Base-by-base conservation (phyloP, 1,139 yeast species). In the Candida glucosophila region DNA sequence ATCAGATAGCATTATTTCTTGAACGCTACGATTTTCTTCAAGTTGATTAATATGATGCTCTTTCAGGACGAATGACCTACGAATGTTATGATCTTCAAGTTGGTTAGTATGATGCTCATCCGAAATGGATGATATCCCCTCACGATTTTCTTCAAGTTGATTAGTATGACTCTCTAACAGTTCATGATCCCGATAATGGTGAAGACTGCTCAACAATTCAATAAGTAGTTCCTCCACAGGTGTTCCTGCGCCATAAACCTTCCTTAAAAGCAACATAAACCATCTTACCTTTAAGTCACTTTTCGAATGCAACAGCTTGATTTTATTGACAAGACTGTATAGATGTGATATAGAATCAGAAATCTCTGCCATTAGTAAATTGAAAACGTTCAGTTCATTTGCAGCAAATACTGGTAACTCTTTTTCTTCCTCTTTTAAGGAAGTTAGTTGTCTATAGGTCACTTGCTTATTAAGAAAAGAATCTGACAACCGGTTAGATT, bases 341-440 rank as follows among this genome's bases (percentile, higher is more conserved):
- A 51, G 28, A 8, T 22, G 20, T n/a, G 22, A 9, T n/a, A 22
- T 10, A 11, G 15, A 11, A 9, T n/a, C 18, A 20, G 19, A 12
- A 12, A 22, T 17, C 10, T 14, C 17, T 4, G 19, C 17, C n/a
- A 22, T 15, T 4, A 24, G 9, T 3, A 50, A 48, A n/a, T 43
- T 36, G 13, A 63, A 27, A n/a, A 39, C 34, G 3, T 29, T 30
- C 12, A 57, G 35, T 29, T 70, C 76, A 28, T 57, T 58, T 2
- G 36, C 35, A 4, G 77, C 73, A 18, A 48, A 34, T 6, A 67
- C 47, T 21, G 41, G 47, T 29, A 74, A 41, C 3, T 37, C 22
- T 6, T 49, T 25, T n/a, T 70, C 59, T 4, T 54, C 51, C 5
- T 50, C 41, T 8, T 45, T 33, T 2, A 48, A 31, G 7, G 32